Base-by-base conservation (phyloP, 164 flowering plant genomes). In the Vitis amurensis region DNA sequence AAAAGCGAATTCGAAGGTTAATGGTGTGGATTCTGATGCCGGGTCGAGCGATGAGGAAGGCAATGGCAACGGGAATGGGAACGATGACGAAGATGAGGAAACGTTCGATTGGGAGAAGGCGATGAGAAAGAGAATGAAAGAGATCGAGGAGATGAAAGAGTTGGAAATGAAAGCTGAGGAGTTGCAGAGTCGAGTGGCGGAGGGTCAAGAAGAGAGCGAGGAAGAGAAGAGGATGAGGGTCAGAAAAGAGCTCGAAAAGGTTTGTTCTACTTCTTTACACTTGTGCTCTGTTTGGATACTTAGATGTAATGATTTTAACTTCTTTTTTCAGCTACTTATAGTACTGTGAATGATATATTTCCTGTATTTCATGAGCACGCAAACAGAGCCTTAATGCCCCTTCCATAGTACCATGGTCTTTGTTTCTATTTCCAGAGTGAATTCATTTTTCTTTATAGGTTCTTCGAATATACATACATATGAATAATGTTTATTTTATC, bases 141-240 rank as follows among this genome's bases (percentile, higher is more conserved):
- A 94, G 82, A 65, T 90, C 52, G 94, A 92, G 74, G 97, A 92
- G 78, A 88, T 85, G 93, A 85, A 74, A 70, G 98, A 94, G 78
- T 71, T 91, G 80, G 97, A 91, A 88, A 87, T 68, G 83, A 86
- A 84, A 69, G 99, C 98, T 1, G 96, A 90, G 81, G 97, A 94
- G 83, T 76, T 92, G 85, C 91, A 82, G 84, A 83, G 75, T 68
- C 72, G 63, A 65, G 73, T 64, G 51, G 91, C 69, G 56, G 89
- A 70, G 13, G 85, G 60, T 8, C 58, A 66, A 16, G 90, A 85
- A 48, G 91, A 89, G 83, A 88, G 84, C 5, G 97, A 92, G 74
- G 97, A 92, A 66, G 82, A 88, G 81, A 92, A 92, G 87, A 81
- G 80, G 82, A 74, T 82, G 82, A 79, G 99, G 74, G 96, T 94